Evolutionary conservation across 768 basidiomycete species (phyloP), one percentile per base, ranked within the genome.

Genomic region (Mycena leptocephala): DNA sequence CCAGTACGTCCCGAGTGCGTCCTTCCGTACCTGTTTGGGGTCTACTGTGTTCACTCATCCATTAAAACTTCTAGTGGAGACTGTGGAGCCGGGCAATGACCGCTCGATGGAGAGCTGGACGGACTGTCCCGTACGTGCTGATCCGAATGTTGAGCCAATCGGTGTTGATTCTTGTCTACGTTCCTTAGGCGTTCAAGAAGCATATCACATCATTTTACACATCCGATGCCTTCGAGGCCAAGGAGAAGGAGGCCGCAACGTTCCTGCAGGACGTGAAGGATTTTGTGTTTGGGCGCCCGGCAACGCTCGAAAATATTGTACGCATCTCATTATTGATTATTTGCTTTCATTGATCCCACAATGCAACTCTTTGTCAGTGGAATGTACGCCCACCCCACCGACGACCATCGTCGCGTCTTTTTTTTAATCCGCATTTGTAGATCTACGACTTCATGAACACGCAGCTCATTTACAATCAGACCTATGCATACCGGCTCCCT

Each of bases 51-150:
- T n/a, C n/a, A n/a, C n/a, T n/a, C n/a, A n/a, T n/a, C n/a, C n/a
- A 46, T 37, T 63, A 58, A n/a, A n/a, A n/a, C 55, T 30, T 62
- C 26, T 69, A 92, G 95, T 96, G 35, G 94, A 96, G 87, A 95
- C 95, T n/a, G 93, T 97, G 62, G 95, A 96, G 83, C 94, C 95
- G 33, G 90, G 89, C 67, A 95, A 96, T 78, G 94, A 96, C 82
- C 92, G 94, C 80, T 94, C 94, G 28, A 87, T 97, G 75, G 95
- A 97, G 85, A 93, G 93, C 78, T 97, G 94, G 95, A 92, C 91
- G 9, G 83, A 87, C 76, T 93, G 92, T 80, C 89, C 90, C 1
- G 90, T 92, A 82, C 30, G 86, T 80, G 46, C 8, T 46, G 24
- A 14, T 51, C 46, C 11, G 43, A 43, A 24, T 43, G 14, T 2